A percentile compares a stretch with the other conserved stretches of the same genome.
Evolutionary conservation across 257 asterid species (phyloP).

Genomic region (Solanum stenotomum): DNA sequence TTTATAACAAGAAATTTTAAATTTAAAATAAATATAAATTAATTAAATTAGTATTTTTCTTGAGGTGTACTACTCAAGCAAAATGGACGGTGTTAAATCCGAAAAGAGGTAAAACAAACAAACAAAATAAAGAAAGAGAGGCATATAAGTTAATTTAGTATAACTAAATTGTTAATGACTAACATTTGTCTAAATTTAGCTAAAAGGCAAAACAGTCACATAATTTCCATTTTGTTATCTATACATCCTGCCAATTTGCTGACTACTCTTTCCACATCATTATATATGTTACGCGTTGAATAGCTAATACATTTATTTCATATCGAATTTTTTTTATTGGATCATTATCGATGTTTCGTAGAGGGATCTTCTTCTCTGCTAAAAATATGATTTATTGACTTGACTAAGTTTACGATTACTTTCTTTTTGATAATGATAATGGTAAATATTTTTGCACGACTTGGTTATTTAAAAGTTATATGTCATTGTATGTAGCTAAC

Average conservation of each 20-base stretch:
- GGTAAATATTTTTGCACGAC: neutral
- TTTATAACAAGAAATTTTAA: neutral
- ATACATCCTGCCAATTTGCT: neutral
- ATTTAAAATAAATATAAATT: fast-evolving
- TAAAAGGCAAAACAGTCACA: neutral
- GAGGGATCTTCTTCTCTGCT: neutral
- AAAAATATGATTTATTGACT: neutral
- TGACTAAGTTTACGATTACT: neutral
- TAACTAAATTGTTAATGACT: neutral
- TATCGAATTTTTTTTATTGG: fast-evolving
- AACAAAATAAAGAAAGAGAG: neutral
- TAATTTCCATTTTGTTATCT: neutral
- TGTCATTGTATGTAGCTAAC: neutral
- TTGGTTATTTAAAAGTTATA: neutral
- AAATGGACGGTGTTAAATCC: neutral
- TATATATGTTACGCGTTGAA: too few relatives aligned
- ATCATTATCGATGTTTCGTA: neutral
- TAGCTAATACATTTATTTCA: neutral
- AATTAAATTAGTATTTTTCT: fast-evolving
- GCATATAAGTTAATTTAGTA: neutral
- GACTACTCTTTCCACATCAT: neutral
- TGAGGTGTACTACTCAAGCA: neutral
- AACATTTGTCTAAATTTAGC: neutral
- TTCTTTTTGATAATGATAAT: neutral
- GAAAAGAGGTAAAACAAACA: neutral